Evolutionary conservation across 352 stramenopile genomes (phyloP).

Genomic region (Phytopythium montanum): DNA sequence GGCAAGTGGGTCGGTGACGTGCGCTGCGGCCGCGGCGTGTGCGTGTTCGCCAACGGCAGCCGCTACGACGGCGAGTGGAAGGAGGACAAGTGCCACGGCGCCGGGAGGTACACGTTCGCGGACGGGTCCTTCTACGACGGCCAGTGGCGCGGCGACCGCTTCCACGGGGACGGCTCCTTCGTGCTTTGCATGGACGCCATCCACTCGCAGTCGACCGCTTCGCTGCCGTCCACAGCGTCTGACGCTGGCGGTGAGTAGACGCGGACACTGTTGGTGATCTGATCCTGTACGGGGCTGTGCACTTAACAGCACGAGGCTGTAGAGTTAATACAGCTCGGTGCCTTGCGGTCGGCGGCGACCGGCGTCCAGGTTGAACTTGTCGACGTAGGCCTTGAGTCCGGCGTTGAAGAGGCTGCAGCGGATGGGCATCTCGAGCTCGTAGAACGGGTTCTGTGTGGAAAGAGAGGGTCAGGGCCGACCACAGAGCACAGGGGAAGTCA

Average conservation of each 20-base stretch:
- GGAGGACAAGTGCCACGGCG: conserved; percentile 75
- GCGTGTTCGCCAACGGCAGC: conserved; percentile 56
- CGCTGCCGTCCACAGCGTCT: not conserved
- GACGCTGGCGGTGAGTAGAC: not conserved
- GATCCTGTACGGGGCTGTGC: not conserved
- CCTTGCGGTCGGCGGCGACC: conserved; percentile 46
- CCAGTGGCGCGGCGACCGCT: conserved; percentile 73
- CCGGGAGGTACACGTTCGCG: conserved; percentile 65
- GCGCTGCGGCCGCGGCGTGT: conserved; percentile 57
- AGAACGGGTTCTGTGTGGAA: conserved; percentile 88
- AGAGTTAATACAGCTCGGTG: conserved; percentile 2
- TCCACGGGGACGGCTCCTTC: conserved; percentile 67
- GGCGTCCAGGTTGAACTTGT: conserved; percentile 81
- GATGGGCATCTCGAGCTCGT: conserved; percentile 95
- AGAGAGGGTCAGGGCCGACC: not conserved
- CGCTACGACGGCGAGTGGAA: conserved; percentile 83
- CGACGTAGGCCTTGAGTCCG: conserved; percentile 85
- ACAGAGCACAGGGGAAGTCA: not conserved
- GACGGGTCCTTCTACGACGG: conserved; percentile 82
- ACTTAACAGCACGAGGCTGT: not conserved
- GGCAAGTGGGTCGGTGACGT: conserved; percentile 85
- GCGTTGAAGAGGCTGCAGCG: conserved; percentile 91
- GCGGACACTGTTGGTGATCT: not conserved
- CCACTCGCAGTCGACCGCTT: conserved; percentile 8
- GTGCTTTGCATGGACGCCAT: conserved; percentile 40